These are phyloP conservation scores for Pythium rishiriense DNA, from an alignment of 352 stramenopile genomes.

Conservation along the genomic window DNA sequence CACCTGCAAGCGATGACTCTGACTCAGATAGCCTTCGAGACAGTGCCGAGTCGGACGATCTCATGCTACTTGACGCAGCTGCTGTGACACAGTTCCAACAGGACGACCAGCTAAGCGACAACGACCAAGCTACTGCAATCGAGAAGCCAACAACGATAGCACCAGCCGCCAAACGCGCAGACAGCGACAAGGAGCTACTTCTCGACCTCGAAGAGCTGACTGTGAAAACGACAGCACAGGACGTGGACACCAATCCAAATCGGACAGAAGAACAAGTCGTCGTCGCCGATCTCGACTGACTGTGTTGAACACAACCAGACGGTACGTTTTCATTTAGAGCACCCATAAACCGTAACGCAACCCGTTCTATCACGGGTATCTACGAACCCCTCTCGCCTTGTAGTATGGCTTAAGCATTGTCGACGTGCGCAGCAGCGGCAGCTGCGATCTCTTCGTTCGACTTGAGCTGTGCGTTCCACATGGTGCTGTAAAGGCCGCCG, in stretches of 20 bases:
- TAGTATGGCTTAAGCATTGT: neutral
- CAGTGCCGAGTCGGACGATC: constrained; percentile 19
- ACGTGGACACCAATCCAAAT: neutral
- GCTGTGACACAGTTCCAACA: constrained; percentile 16
- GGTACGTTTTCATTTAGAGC: too few relatives aligned
- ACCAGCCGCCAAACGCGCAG: neutral
- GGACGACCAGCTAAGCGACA: neutral
- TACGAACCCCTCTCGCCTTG: neutral
- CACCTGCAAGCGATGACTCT: neutral
- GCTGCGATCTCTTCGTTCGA: constrained; percentile 35
- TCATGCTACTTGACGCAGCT: constrained; percentile 23
- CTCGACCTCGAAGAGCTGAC: constrained; percentile 18
- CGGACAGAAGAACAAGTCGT: neutral
- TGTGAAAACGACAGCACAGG: neutral
- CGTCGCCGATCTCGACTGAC: constrained; percentile 12
- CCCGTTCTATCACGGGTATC: too few relatives aligned
- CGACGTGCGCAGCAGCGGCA: neutral
- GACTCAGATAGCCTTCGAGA: neutral
- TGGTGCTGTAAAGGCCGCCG: constrained; percentile 74
- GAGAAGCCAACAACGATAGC: neutral
- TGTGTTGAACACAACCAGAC: neutral
- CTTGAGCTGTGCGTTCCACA: constrained; percentile 84
- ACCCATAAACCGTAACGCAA: too few relatives aligned
- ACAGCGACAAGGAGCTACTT: constrained; percentile 22
- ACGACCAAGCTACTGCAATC: neutral